Evolutionary conservation across 1,139 yeast genomes (phyloP).

Genomic region (Diutina mesorugosa): DNA sequence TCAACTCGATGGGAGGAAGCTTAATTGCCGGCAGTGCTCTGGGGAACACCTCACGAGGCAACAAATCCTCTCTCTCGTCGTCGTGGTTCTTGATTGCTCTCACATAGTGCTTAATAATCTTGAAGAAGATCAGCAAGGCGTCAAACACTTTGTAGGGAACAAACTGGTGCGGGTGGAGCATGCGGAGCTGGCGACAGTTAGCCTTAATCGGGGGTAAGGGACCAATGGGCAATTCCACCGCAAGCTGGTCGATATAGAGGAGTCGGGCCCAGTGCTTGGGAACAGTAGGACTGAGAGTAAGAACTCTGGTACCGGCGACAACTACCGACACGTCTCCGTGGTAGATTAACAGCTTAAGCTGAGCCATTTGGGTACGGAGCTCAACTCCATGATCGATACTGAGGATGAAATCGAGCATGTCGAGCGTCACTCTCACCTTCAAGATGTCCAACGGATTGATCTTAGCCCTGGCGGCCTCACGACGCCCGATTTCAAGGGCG

Average conservation of each 20-base stretch:
- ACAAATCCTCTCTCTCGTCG: not conserved
- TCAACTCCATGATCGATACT: not conserved
- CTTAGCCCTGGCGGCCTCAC: conserved; percentile 3
- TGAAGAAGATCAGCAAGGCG: conserved; percentile 40
- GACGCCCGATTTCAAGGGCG: conserved; percentile 8
- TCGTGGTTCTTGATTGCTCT: conserved; percentile 13
- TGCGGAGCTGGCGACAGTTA: conserved; percentile 19
- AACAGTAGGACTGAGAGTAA: conserved; percentile 20
- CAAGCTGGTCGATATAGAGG: conserved; percentile 27
- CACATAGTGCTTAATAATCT: conserved; percentile 41
- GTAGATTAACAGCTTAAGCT: conserved; percentile 20
- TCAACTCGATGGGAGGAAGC: conserved; percentile 36
- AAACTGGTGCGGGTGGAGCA: conserved; percentile 38
- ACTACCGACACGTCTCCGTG: conserved; percentile 20
- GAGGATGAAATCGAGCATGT: conserved; percentile 13
- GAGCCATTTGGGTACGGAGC: not conserved
- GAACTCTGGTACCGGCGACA: not conserved
- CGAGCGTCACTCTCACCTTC: conserved; percentile 10
- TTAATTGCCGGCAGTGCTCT: conserved; percentile 26
- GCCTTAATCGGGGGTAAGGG: conserved; percentile 9
- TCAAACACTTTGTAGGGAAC: conserved; percentile 52
- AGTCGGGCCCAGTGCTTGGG: conserved; percentile 39
- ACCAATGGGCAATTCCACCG: conserved; percentile 9
- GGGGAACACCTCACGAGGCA: conserved; percentile 4
- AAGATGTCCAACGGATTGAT: conserved; percentile 6